Evolutionary conservation across 164 flowering plant species (phyloP).

Genomic region (Magnolia changhungtana): DNA sequence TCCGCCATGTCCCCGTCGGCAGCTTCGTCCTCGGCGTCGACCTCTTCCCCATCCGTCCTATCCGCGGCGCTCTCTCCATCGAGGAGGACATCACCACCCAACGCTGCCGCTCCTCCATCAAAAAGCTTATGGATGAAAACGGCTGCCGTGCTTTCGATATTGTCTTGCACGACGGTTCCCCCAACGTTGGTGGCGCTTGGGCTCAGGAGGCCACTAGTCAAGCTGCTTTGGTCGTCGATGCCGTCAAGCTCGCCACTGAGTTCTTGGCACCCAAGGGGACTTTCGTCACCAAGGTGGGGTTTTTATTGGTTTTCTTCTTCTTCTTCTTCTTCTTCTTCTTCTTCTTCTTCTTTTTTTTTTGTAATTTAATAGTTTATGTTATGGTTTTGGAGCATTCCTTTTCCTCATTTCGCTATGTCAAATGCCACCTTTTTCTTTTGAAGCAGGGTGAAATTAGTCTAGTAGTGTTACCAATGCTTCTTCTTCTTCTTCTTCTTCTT

Average conservation of each 20-base stretch:
- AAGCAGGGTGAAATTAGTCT: background rate
- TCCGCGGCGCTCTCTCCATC: conserved; percentile 70
- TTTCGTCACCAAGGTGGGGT: conserved; percentile 70
- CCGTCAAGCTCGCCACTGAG: conserved; percentile 74
- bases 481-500: too few relatives aligned
- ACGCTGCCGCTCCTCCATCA: conserved; percentile 54
- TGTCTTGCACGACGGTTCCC: conserved; percentile 87
- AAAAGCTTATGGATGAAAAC: conserved; percentile 52
- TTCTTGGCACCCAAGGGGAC: conserved; percentile 79
- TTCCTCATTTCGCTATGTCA: background rate
- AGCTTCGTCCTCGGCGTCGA: conserved; percentile 77
- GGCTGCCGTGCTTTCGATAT: conserved; percentile 67
- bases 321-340: background rate
- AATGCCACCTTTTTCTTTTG: background rate
- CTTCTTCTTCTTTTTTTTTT: background rate
- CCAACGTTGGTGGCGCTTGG: conserved; percentile 97
- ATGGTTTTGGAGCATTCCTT: background rate
- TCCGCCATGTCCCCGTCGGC: conserved; percentile 71
- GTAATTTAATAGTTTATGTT: background rate
- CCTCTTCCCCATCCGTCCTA: conserved; percentile 67
- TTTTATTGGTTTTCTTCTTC: too few relatives aligned
- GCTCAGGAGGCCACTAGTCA: conserved; percentile 81
- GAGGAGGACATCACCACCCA: conserved; percentile 74
- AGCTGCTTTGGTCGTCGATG: conserved; percentile 76
- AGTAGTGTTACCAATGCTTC: background rate